A percentile compares a stretch with the other conserved stretches of the same genome.
Conservation (phyloP, 805 yeast genomes). For the Metschnikowia continentalis region DNA sequence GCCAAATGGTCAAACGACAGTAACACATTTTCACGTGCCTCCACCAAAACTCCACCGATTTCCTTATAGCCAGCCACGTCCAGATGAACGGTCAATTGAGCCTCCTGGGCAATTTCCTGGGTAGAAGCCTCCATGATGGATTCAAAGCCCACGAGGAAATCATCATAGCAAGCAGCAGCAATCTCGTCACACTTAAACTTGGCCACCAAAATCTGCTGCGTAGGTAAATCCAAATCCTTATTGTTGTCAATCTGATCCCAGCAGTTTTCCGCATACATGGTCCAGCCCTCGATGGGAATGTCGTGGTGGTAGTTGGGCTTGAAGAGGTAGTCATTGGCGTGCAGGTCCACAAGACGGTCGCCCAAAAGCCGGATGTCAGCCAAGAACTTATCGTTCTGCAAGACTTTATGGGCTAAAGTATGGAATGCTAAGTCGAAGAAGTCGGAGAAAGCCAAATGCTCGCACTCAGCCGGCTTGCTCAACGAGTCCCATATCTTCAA, state of each 20-base stretch:
- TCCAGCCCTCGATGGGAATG: conserved; percentile 96
- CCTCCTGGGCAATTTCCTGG: conserved; percentile 1
- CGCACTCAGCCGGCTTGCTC: conserved; percentile 65
- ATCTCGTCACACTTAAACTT: conserved; percentile 93
- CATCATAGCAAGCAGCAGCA: conserved; percentile 35
- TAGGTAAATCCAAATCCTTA: conserved; percentile 92
- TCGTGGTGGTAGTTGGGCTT: conserved; percentile 71
- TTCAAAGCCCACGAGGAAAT: conserved; percentile 22
- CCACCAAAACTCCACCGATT: conserved; percentile 42
- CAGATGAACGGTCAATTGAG: conserved; percentile 10
- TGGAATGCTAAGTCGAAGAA: conserved; percentile 83
- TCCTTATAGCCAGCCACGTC: conserved; percentile 28
- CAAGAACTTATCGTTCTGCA: conserved; percentile 69
- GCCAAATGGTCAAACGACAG: conserved; percentile 65
- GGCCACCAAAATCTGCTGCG: conserved; percentile 93
- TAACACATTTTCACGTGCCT: conserved; percentile 45
- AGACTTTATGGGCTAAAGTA: conserved; percentile 78
- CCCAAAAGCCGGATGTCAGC: conserved; percentile 61
- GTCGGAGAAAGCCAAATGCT: conserved; percentile 55
- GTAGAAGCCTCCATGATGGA: conserved; percentile 10
- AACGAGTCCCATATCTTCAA: conserved; percentile 72
- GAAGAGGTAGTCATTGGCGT: conserved; percentile 45
- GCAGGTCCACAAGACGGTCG: conserved; percentile 45
- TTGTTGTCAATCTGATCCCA: conserved; percentile 94
- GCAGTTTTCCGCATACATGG: conserved; percentile 80